Percentiles rank a stretch among this genome's conserved stretches.
These are phyloP conservation scores for Fistulinella prunicolor DNA, from an alignment of 768 basidiomycete species.

Conservation along the genomic window DNA sequence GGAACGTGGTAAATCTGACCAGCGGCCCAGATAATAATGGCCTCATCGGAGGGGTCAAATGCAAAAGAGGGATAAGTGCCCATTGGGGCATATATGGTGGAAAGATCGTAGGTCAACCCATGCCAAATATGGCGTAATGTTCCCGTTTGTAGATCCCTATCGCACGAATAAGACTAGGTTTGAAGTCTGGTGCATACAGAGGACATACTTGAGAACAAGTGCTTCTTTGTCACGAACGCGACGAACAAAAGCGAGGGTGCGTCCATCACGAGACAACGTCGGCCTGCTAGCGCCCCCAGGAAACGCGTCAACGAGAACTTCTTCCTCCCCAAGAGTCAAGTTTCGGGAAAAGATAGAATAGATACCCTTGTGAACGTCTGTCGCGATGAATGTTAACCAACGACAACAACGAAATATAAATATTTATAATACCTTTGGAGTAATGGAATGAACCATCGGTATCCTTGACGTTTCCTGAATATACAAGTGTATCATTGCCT, in stretches of 20 bases:
- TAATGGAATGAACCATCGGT: constrained; percentile 46
- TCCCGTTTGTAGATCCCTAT: constrained; percentile 64
- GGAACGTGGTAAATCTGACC: constrained; percentile 68
- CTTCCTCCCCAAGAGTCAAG: constrained; percentile 51
- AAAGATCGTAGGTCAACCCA: constrained; percentile 67
- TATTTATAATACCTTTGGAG: constrained; percentile 53
- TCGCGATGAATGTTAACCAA: background rate
- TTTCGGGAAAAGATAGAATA: constrained; percentile 70
- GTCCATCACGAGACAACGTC: constrained; percentile 63
- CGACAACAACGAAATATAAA: background rate
- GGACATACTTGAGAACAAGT: constrained; percentile 62
- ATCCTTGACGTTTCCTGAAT: constrained; percentile 62
- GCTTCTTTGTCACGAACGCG: constrained; percentile 72
- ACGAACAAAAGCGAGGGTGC: constrained; percentile 72
- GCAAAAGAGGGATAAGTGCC: constrained; percentile 77
- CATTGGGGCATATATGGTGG: constrained; percentile 66
- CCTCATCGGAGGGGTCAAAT: constrained; percentile 37
- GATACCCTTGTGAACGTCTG: constrained; percentile 69
- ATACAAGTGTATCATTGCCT: constrained; percentile 56
- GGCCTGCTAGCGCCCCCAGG: constrained; percentile 77
- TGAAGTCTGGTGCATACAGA: background rate
- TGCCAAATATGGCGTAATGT: constrained; percentile 64
- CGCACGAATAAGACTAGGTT: constrained; percentile 1
- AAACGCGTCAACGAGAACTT: constrained; percentile 49
- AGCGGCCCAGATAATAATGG: constrained; percentile 69